Conservation (phyloP, 768 basidiomycete genomes). For the Imleria badia region DNA sequence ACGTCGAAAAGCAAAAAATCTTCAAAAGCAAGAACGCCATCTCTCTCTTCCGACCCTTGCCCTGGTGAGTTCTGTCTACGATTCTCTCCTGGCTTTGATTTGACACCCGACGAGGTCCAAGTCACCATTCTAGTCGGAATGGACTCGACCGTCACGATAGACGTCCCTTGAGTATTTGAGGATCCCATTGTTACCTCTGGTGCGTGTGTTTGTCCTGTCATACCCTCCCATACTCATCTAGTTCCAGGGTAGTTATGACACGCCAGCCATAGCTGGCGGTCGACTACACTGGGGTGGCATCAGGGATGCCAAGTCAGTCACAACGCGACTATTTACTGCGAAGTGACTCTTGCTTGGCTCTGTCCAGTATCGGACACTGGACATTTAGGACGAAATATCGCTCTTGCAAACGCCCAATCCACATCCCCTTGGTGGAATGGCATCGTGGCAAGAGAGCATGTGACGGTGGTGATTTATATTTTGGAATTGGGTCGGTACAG, state of each 20-base stretch:
- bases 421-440: constrained; percentile 1
- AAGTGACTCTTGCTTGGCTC: neutral
- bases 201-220: neutral
- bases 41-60: neutral
- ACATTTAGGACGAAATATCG: neutral
- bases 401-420: neutral
- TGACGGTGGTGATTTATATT: neutral
- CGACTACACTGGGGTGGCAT: neutral
- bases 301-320: neutral
- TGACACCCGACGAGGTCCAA: neutral
- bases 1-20: neutral
- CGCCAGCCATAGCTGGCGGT: constrained; percentile 16
- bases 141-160: neutral
- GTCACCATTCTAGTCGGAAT: neutral
- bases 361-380: too few species aligned
- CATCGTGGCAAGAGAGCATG: neutral
- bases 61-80: neutral
- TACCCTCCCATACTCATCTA: neutral
- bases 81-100: neutral
- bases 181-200: neutral
- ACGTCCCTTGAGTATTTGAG: neutral
- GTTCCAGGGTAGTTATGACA: constrained; percentile 2
- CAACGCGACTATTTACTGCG: neutral
- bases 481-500: neutral
- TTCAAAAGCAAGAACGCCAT: neutral